Evolutionary conservation across 805 yeast species (phyloP), one percentile per base, ranked within the genome.

Genomic region (Zygosaccharomyces lentus): DNA sequence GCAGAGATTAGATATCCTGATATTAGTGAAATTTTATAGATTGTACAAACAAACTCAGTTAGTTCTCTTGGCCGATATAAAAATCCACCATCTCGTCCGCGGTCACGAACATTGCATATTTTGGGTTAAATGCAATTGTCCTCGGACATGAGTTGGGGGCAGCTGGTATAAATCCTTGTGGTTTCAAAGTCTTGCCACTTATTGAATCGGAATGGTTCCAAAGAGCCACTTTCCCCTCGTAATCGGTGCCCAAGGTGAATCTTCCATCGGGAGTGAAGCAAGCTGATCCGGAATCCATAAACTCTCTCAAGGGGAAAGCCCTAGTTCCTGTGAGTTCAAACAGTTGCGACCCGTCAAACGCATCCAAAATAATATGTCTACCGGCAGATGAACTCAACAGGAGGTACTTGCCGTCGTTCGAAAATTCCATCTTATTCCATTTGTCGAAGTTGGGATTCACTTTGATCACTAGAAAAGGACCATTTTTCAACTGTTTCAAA

Each of bases 391-490:
- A 72, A 4, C 79, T 76, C 2, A 88, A 63, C 7, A 87, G 66
- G 6, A 90, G 52, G 49, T 72, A 69, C 55, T 81, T 82, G 21
- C 90, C 90, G 58, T 81, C 82, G 58, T 87, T 87, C 9, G 95
- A 80, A 61, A 89, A 87, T 62, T 87, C 95, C 17, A 87, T 50
- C 54, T 81, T 82, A 26, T 74, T 73, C 84, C 90, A 83, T 13
- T 60, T 55, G 54, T 39, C 67, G 38, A 65, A 67, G 17, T 47
- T 37, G 16, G 54, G 58, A 26, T 72, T 71, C 6, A 76, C 65
- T 12, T 67, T 63, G 39, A 75, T 71, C 2, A 73, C 65, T 6
- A 70, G 53, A 57, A 78, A 87, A 47, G 76, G 91, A 53, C 65
- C 79, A 29, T 74, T 73, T 27, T 80, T 82, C 57, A 77, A 77